Evolutionary conservation across 805 yeast genomes (phyloP).

Genomic region (Candida krabiensis): DNA sequence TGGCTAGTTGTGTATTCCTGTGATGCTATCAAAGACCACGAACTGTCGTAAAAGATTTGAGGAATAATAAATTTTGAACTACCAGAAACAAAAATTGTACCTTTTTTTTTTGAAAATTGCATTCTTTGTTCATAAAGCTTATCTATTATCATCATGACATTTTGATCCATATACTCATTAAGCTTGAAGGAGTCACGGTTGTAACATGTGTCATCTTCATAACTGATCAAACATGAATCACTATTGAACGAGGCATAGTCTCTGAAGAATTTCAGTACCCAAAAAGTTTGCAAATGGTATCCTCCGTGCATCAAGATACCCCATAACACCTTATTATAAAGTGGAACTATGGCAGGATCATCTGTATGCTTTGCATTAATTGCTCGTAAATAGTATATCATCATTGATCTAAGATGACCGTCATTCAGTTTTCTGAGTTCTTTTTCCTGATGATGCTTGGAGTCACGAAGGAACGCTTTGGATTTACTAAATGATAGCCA

Average conservation of each 20-base stretch:
- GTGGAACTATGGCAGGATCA: constrained; percentile 35
- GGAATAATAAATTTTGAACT: constrained; percentile 18
- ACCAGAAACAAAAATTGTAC: constrained; percentile 11
- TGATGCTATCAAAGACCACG: constrained; percentile 10
- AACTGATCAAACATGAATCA: constrained; percentile 18
- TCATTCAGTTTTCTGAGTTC: constrained; percentile 13
- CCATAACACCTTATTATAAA: constrained; percentile 42
- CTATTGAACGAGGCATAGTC: constrained; percentile 24
- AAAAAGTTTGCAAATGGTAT: constrained; percentile 39
- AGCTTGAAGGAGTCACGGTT: constrained; percentile 14
- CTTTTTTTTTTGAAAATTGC: constrained; percentile 8
- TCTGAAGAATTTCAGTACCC: constrained; percentile 42
- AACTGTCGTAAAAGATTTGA: constrained; percentile 13
- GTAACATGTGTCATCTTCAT: constrained; percentile 15
- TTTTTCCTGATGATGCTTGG: constrained; percentile 1
- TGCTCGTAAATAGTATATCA: constrained; percentile 39
- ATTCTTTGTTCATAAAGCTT: constrained; percentile 20
- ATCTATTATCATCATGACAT: constrained; percentile 7
- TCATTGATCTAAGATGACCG: constrained; percentile 34
- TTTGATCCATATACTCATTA: constrained; percentile 11
- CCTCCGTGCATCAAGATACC: constrained; percentile 47
- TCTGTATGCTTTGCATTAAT: constrained; percentile 33
- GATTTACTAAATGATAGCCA: constrained; percentile 12
- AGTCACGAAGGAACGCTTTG: constrained; percentile 5
- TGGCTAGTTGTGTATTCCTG: constrained; percentile 11